Evolutionary conservation across 768 basidiomycete genomes (phyloP), one percentile per base, ranked within the genome.

Genomic region (Lyophyllum semitale): DNA sequence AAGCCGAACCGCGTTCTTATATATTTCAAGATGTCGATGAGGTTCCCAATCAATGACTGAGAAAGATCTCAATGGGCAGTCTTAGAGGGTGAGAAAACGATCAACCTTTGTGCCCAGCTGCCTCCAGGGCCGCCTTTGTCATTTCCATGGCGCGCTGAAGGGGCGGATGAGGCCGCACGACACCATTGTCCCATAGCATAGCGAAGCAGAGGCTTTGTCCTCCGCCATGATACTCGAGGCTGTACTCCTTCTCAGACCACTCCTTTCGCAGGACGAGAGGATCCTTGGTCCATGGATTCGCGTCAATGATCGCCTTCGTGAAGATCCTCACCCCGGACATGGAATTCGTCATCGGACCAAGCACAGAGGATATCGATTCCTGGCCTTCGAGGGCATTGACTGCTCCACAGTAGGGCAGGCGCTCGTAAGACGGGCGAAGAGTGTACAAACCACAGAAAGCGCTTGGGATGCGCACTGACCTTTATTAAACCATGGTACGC

Each of bases 11-110:
- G 74, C 70, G 56, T 73, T 75, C 55, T 77, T 72, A 54, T 73
- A 73, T 12, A 87, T 76, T 57, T 82, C 80, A 17, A 71, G 61
- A 59, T 88, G 84, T 15, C 82, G 74, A 54, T 80, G 73, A 0
- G 81, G 77, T 40, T 78, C 65, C 87, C 88, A 91, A 44, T 86
- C 81, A 47, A 90, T 77, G 4, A 90, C 89, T 88, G 47, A 18
- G 43, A 37, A 23, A 22, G 20, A 22, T 15, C 20, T 35, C 41
- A 41, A 51, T 44, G 29, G 70, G 65, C 4, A 8, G 9, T 30
- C 15, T 12, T 33, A 22, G 20, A 32, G 26, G 22, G 8, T 22
- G 20, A 22, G 20, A 26, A 8, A 9, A 8, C 9, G 13, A 22
- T 29, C 51, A 43, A 80, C 80, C 76, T 66, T 73, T 69, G 57